phyloP scores from a whole-genome alignment of 2,329 filamentous ascomycete genomes.

The Ophiosphaerella herpotricha region DNA sequence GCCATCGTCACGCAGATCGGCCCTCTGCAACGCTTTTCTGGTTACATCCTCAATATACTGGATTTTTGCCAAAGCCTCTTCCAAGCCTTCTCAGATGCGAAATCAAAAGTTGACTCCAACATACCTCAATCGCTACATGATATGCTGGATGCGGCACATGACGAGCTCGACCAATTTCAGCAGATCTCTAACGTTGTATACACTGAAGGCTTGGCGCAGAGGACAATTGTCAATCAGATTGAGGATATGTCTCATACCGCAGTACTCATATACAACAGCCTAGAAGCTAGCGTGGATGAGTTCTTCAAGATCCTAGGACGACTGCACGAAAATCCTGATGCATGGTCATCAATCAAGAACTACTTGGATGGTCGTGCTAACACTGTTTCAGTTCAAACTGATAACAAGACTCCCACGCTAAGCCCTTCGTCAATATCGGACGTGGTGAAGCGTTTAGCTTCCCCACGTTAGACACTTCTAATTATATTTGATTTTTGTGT shows the following conservation, averaged over 20 bases:
- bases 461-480: no score
- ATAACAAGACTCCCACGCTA: neutral
- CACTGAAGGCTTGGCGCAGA: constrained; percentile 5
- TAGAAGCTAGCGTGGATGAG: constrained; percentile 10
- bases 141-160: constrained; percentile 5
- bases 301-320: constrained; percentile 7
- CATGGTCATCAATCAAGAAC: constrained; percentile 8
- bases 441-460: neutral
- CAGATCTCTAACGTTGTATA: constrained; percentile 5
- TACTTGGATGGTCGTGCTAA: neutral
- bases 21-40: constrained; percentile 14
- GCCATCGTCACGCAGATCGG: constrained; percentile 13
- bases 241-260: constrained; percentile 11
- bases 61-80: constrained; percentile 14
- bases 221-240: constrained; percentile 9
- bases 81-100: constrained; percentile 5
- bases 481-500: no score
- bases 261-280: constrained; percentile 6
- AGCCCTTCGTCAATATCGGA: neutral
- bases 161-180: constrained; percentile 13
- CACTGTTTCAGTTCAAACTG: neutral
- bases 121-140: constrained; percentile 8
- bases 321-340: constrained; percentile 6
- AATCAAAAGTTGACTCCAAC: neutral
- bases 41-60: constrained; percentile 5